Base-by-base conservation (phyloP, 2,329 filamentous ascomycete species). In the Verticillium klebahnii region DNA sequence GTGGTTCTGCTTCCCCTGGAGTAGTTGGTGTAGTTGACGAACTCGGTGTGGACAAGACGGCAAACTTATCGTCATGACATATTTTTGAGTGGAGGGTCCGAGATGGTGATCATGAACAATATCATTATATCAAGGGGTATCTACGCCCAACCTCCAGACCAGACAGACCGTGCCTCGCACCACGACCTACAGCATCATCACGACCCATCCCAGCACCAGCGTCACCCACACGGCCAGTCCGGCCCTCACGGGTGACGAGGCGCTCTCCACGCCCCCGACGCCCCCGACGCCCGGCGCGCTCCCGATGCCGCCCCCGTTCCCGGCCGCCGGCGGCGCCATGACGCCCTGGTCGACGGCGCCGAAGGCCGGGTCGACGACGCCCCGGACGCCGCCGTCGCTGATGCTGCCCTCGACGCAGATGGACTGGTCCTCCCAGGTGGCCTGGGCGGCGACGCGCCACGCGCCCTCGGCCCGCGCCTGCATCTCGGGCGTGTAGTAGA, bases 401-500 rank as follows among this genome's bases (percentile, higher is more conserved):
- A 66, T 60, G 61, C 73, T 75, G 23, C 70, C 73, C 37, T 68
- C 65, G 7, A 76, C 74, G 65, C 74, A 77, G 58, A 70, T 69
- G 56, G 59, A 56, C 14, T 54, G 66, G 12, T 72, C 70, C 37
- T 74, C 70, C 74, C 74, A 77, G 0, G 73, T 74, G 1, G 74
- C 74, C 52, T 74, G 71, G 52, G 72, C 73, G 9, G 72, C 73
- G 57, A 71, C 67, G 66, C 74, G 70, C 80, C 80, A 82, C 9
- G 74, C 71, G 5, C 70, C 72, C 45, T 69, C 74, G n/a, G 78
- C 74, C 40, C 73, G 68, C 5, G 70, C 70, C 23, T 79, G 67
- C 74, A 80, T 81, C 34, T 72, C 71, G 2, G 72, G 69, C 2
- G 79, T 81, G 67, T 80, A 81, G 67, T 78, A 81, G 66, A 82